phyloP scores from a whole-genome alignment of 306 rosid genomes.

The Erythrophleum fordii region DNA sequence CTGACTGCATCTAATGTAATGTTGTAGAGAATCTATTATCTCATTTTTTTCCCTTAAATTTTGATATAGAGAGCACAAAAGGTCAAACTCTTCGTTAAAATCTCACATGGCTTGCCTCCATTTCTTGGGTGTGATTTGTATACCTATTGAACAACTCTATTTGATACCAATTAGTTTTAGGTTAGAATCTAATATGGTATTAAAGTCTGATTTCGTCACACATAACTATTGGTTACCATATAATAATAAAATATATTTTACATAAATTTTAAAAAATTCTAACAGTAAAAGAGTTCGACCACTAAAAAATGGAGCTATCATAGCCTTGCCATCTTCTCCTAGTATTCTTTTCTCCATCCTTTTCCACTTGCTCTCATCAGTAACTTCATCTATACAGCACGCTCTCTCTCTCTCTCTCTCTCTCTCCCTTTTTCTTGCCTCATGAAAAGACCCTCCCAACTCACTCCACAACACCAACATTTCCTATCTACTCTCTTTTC shows the following conservation, averaged over 20 bases:
- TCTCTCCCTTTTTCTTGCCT: conserved; percentile 1
- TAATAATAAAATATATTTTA: not conserved
- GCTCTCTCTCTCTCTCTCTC: conserved; percentile 3
- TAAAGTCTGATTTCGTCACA: too few species aligned
- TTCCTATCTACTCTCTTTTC: not conserved
- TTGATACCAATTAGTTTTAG: too few species aligned
- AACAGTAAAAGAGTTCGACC: not conserved
- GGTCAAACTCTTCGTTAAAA: too few species aligned
- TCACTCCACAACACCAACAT: conserved; percentile 42
- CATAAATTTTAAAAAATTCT: not conserved
- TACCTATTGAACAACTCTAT: too few species aligned
- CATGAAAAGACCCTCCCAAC: conserved; percentile 53
- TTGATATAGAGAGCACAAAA: too few species aligned
- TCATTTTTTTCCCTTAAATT: too few species aligned
- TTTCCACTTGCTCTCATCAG: conserved; percentile 28
- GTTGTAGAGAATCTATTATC: too few species aligned
- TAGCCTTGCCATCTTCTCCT: not conserved
- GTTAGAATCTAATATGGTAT: too few species aligned
- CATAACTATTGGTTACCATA: too few species aligned
- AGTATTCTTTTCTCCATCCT: not conserved
- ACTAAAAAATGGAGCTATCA: not conserved
- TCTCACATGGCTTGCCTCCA: too few species aligned
- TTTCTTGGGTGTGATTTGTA: too few species aligned
- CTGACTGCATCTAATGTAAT: too few species aligned
- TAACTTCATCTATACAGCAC: conserved; percentile 30